Conservation (phyloP, 805 yeast species). For the Nakazawaea wyomingensis region DNA sequence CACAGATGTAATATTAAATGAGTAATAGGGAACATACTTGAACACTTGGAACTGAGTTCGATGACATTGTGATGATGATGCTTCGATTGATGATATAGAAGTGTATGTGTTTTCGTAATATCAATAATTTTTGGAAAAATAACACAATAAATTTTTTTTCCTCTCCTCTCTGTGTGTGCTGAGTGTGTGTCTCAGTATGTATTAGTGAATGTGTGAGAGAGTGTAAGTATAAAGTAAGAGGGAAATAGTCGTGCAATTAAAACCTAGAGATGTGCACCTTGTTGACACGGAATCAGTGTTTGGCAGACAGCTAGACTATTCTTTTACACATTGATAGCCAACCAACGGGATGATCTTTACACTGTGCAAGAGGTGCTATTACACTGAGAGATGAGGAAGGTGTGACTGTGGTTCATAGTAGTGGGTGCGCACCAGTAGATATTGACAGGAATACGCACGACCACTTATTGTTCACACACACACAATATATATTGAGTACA, state of each 20-base stretch:
- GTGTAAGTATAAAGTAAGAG: not conserved
- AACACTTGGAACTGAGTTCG: constrained; percentile 60
- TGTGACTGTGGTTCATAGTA: not conserved
- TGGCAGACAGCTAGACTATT: no score
- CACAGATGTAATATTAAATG: not conserved
- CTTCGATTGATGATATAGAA: not conserved
- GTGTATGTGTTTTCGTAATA: no score
- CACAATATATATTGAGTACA: no score
- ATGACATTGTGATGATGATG: constrained; percentile 5
- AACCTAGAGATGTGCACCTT: not conserved
- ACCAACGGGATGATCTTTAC: no score
- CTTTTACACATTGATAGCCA: no score
- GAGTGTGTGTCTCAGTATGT: not conserved
- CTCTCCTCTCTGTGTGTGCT: not conserved
- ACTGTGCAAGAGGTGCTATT: not conserved
- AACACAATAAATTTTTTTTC: constrained; percentile 1
- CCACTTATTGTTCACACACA: no score
- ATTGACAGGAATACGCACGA: no score
- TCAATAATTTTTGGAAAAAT: no score
- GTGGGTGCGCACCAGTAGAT: not conserved
- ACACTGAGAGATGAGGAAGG: no score
- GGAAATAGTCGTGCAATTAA: not conserved
- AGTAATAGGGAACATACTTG: constrained; percentile 57
- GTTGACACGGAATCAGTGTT: not conserved
- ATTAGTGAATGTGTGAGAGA: no score